These are phyloP conservation scores for Triticum aestivum DNA, from an alignment of 176 grass and related monocot genomes.

Conservation along the genomic window IWGSC_CS_RefSeq_v2.1 NC_057799.1:15234012-15234511, in stretches of 20 bases:
- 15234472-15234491: neutral
- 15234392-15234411: neutral
- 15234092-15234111: neutral
- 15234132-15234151: neutral
- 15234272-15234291: neutral
- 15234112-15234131: neutral
- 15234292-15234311: neutral
- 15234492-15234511: neutral
- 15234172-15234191: neutral
- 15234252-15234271: neutral
- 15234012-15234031: rapidly evolving
- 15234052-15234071: neutral
- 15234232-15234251: neutral
- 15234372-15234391: neutral
- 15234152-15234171: neutral
- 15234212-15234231: neutral
- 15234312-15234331: neutral
- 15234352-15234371: neutral
- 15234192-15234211: neutral
- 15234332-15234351: neutral
- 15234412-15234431: neutral
- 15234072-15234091: neutral
- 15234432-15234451: neutral
- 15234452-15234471: neutral
- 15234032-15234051: neutral